These are phyloP conservation scores for Dioscorea dumetorum DNA, from an alignment of 106 monocot species.

Conservation along the genomic window DNA sequence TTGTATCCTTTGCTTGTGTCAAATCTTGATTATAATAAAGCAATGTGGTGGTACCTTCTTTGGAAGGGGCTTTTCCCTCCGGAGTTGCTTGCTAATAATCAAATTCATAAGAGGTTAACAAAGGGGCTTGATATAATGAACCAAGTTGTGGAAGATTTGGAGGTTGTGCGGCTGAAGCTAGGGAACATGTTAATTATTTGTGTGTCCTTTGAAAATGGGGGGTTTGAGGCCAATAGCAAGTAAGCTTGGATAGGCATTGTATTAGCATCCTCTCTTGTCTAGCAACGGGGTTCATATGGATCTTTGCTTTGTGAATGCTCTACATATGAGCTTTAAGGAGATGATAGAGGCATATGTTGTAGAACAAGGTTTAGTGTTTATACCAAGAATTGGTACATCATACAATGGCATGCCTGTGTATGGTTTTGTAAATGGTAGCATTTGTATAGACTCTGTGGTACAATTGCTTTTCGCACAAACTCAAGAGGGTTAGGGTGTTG, in stretches of 20 bases:
- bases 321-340: conserved; percentile 73
- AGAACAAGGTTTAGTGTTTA: conserved; percentile 63
- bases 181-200: conserved; percentile 72
- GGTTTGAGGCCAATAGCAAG: conserved; percentile 68
- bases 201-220: conserved; percentile 66
- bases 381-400: conserved; percentile 76
- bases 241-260: conserved; percentile 28
- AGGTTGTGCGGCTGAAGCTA: conserved; percentile 60
- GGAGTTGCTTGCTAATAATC: conserved; percentile 79
- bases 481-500: conserved; percentile 61
- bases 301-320: conserved; percentile 12
- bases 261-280: conserved; percentile 19
- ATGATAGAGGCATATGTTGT: conserved; percentile 68
- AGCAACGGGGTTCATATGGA: conserved; percentile 31
- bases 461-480: conserved; percentile 70
- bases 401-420: conserved; percentile 80
- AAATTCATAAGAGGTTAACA: conserved; percentile 37
- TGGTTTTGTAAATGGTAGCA: conserved; percentile 75
- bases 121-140: conserved; percentile 90
- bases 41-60: conserved; percentile 74
- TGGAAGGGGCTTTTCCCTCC: conserved; percentile 86
- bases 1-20: conserved; percentile 74
- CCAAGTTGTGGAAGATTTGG: conserved; percentile 73
- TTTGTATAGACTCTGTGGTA: conserved; percentile 80
- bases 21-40: conserved; percentile 76